Evolutionary conservation across 441 rosid genomes (phyloP), one percentile per base, ranked within the genome.

Genomic region (Adansonia madagascariensis): DNA sequence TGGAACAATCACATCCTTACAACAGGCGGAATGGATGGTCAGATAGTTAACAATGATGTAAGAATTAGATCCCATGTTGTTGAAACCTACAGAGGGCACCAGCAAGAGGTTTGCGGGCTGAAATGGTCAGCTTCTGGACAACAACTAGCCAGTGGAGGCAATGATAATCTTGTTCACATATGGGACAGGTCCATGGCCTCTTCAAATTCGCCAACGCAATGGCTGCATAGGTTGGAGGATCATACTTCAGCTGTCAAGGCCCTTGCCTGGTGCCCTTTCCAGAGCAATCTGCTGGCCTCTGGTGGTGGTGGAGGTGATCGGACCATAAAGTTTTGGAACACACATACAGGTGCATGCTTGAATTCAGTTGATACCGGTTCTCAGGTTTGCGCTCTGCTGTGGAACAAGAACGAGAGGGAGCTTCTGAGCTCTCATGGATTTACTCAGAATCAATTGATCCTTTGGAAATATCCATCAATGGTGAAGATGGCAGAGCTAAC

Each of bases 401-500:
- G 91, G 89, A 87, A 79, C 74, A 85, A 80, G 76, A 78, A 83
- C 6, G 88, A 86, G 75, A 72, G 75, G 9, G 91, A 88, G 66
- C 74, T 88, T 61, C 87, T 89, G 4, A 86, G 87, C 82, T 85
- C 92, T 70, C 75, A 72, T 39, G 89, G 91, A 9, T 83, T 79
- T 17, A 56, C 86, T 7, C 79, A 86, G 79, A 88, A 89, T 74
- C 89, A 89, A 61, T 83, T 88, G 17, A 83, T 75, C 59, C 81
- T 89, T 20, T 88, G 88, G 91, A 88, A 88, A 63, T 89, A 86
- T 68, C 90, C 89, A 7, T 88, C 82, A 9, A 86, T 83, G 91
- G 70, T 75, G 63, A 86, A 81, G 83, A 84, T 82, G 80, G 81
- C 82, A 0, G 88, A 88, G 68, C 85, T 89, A 31, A 81, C 78